Evolutionary conservation across 371 early-diverging fungal genomes (phyloP).

Genomic region (Mucor ambiguus): DNA sequence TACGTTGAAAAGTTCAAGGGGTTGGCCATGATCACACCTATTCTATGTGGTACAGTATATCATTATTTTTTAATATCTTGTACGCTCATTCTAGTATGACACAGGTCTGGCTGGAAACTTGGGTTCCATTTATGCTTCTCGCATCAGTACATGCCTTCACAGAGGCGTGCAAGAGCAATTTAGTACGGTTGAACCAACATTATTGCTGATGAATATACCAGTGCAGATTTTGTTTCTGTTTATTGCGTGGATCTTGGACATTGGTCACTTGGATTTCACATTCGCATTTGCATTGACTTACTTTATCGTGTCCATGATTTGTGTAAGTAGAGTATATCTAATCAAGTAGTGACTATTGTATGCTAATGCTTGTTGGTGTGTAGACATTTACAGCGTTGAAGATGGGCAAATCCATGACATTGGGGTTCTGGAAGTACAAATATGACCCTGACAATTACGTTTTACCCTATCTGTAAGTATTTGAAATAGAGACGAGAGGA

Average conservation of each 20-base stretch:
- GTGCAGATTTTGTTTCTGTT: conserved; percentile 72
- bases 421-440: conserved; percentile 65
- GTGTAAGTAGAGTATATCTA: conserved; percentile 7
- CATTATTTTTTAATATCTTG: not conserved
- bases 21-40: conserved; percentile 77
- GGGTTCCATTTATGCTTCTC: conserved; percentile 82
- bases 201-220: conserved; percentile 76
- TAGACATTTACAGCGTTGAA: conserved; percentile 49
- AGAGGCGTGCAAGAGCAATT: conserved; percentile 58
- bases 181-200: conserved; percentile 55
- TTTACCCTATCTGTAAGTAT: conserved; percentile 72
- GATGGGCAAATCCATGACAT: conserved; percentile 63
- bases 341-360: not conserved
- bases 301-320: conserved; percentile 40
- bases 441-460: conserved; percentile 87
- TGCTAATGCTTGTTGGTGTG: not conserved
- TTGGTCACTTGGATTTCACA: conserved; percentile 56
- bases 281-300: conserved; percentile 43
- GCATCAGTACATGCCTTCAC: conserved; percentile 83
- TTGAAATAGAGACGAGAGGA: conserved; percentile 21
- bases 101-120: conserved; percentile 73
- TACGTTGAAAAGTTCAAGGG: conserved; percentile 75
- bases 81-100: not conserved
- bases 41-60: conserved; percentile 61
- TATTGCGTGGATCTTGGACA: conserved; percentile 56